Base-by-base conservation (phyloP, 345 rosid genomes). In the Psidium guajava region DNA sequence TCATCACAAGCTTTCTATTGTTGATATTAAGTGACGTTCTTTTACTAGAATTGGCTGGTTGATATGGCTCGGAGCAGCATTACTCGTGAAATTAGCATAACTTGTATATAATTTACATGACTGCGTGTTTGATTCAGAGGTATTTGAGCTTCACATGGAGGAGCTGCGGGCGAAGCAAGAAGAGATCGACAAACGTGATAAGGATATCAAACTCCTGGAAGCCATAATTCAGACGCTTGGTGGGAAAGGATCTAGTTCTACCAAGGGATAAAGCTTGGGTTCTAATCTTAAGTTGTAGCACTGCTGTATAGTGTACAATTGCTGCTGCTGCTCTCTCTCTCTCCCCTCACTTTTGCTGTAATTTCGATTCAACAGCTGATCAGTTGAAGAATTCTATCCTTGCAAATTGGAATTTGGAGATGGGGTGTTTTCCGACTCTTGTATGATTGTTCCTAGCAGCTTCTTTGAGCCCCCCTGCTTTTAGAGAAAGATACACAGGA, bases 221-320 rank as follows among this genome's bases (percentile, higher is more conserved):
- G 97, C 99, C 55, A 95, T 97, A 86, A 93, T 95, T 90, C 99
- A 94, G 89, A 97, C 99, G 18, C 93, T 97, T 13, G 98, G 98
- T 20, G 96, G 96, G 40, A 95, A 89, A 85, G 94, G 91, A 40
- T 88, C 91, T 8, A 87, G 58, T 82, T 85, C 91, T 40, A 28
- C 82, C 21, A 82, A 53, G 32, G 87, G 86, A 52, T 87, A 81
- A 69, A 69, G 80, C 47, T 69, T 18, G 6, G 80, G 47, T 10
- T 69, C 47, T 18, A 32, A 2, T 69, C 0, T 16, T 18, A 32
- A 69, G 77, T 32, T 69, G 77, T 18, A 2, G 12, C 9, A 69
- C 44, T 16, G 20, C 77, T 36, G 47, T 69, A 69, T 69, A 69
- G 47, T 20, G 14, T 69, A 36, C 80, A 18, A 69, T 69, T 32